Evolutionary conservation across 495 filamentous ascomycete species (phyloP).

Genomic region (Tuber calosporum): DNA sequence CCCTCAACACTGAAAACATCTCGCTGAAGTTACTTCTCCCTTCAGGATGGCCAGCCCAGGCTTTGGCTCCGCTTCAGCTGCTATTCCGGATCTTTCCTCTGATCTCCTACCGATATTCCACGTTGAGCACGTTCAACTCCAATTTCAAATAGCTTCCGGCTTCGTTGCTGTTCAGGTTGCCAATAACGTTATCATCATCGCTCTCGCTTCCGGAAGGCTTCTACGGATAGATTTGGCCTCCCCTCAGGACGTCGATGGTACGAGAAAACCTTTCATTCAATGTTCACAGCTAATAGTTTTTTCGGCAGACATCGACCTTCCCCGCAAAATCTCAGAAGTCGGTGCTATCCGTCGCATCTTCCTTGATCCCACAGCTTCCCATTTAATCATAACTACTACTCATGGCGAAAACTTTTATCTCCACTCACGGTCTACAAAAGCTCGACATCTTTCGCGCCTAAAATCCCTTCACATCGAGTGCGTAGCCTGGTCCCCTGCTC

Average conservation of each 20-base stretch:
- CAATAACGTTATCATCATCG: slow-evolving; percentile 91
- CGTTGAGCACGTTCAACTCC: slow-evolving; percentile 79
- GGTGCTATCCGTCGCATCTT: slow-evolving; percentile 92
- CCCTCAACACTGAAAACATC: not conserved
- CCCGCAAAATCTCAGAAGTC: slow-evolving; percentile 81
- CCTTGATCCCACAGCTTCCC: slow-evolving; percentile 90
- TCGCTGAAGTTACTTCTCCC: slow-evolving; percentile 43
- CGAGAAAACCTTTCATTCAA: slow-evolving; percentile 22
- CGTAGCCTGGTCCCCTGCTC: slow-evolving; percentile 91
- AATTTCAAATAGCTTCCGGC: slow-evolving; percentile 82
- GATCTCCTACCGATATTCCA: slow-evolving; percentile 80
- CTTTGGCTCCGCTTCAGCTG: slow-evolving; percentile 47
- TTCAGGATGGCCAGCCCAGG: slow-evolving; percentile 41
- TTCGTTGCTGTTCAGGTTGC: slow-evolving; percentile 95
- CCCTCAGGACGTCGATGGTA: slow-evolving; percentile 92
- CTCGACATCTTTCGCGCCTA: slow-evolving; percentile 70
- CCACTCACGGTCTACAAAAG: slow-evolving; percentile 84
- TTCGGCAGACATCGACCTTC: slow-evolving; percentile 81
- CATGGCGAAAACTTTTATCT: slow-evolving; percentile 96
- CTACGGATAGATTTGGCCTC: slow-evolving; percentile 88
- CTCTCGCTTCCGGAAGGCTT: slow-evolving; percentile 79
- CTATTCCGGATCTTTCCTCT: slow-evolving; percentile 54
- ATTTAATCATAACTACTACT: slow-evolving; percentile 83
- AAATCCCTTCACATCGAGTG: slow-evolving; percentile 82
- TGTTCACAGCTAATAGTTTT: slow-evolving; percentile 6